Base-by-base conservation (phyloP, 345 rosid genomes). In the Linum usitatissimum region DNA sequence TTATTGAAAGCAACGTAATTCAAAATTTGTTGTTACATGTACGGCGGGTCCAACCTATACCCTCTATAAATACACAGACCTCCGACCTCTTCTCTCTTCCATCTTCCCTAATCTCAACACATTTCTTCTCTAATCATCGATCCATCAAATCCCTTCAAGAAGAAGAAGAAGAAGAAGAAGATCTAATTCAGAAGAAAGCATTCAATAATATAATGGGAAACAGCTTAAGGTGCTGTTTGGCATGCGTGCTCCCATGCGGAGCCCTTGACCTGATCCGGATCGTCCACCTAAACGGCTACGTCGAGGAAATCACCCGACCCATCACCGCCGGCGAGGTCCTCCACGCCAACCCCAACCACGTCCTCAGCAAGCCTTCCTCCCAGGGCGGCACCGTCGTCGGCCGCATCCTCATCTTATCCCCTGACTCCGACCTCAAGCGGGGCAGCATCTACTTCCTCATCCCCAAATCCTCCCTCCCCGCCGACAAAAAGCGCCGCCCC, bases 161-260 rank as follows among this genome's bases (percentile, higher is more conserved):
- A 20, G 56, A 10, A 19, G 62, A 9, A n/a, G 3, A n/a, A n/a
- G n/a, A n/a, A n/a, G n/a, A n/a, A 3, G 62, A 9, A n/a, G 3
- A 30, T 1, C 38, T 1, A 30, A n/a, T n/a, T n/a, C n/a, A 4
- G 64, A 53, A 54, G n/a, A 70, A 30, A 15, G 34, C 38, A 21
- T 23, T 23, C 28, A 23, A 23, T 23, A 1, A 23, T 23, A 23
- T 23, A 30, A 91, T 93, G 99, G 97, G 99, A 14, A 93, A 93
- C 66, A 87, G 87, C 68, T 72, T 93, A 72, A 81, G 94, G 64
- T 93, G 96, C 55, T 93, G 96, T 69, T 76, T 93, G 80, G 94
- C 95, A 38, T 93, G 97, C 70, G 83, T 93, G 60, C 88, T 90
- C 74, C 96, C 99, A 0, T 90, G 92, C 66, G 99, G 97, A 58